Conservation (phyloP, 495 filamentous ascomycete species). For the Viridothelium virens region DNA sequence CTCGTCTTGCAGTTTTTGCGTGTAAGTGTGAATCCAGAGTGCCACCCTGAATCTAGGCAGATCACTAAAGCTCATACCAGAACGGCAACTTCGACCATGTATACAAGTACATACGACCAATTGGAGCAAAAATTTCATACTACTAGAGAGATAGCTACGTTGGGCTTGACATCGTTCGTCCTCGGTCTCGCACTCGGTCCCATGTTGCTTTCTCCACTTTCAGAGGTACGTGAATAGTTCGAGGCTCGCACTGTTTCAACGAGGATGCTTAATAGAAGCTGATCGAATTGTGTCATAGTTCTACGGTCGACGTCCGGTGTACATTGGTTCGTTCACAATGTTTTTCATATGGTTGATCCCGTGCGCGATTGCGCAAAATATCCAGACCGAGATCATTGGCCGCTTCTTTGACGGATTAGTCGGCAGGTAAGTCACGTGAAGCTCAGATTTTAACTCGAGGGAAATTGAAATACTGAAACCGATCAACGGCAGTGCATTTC, state of each 20-base stretch:
- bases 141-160: constrained; percentile 61
- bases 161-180: constrained; percentile 60
- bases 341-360: constrained; percentile 86
- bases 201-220: constrained; percentile 60
- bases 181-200: constrained; percentile 54
- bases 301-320: constrained; percentile 80
- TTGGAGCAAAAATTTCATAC: constrained; percentile 66
- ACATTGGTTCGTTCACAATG: constrained; percentile 64
- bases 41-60: background rate
- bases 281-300: constrained; percentile 46
- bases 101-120: constrained; percentile 80
- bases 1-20: constrained; percentile 65
- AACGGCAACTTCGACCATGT: constrained; percentile 82
- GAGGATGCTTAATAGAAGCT: background rate
- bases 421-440: constrained; percentile 40
- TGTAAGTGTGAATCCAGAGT: constrained; percentile 52
- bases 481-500: constrained; percentile 53
- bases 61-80: constrained; percentile 35
- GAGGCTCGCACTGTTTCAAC: background rate
- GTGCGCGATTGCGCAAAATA: constrained; percentile 76
- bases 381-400: constrained; percentile 70
- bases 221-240: constrained; percentile 40
- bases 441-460: background rate
- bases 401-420: constrained; percentile 81
- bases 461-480: background rate